Percentiles rank a stretch among this genome's conserved stretches.
These are phyloP conservation scores for Tieghemostelium lacteum DNA, from an alignment of 78 protist species.

Conservation along the genomic window DNA sequence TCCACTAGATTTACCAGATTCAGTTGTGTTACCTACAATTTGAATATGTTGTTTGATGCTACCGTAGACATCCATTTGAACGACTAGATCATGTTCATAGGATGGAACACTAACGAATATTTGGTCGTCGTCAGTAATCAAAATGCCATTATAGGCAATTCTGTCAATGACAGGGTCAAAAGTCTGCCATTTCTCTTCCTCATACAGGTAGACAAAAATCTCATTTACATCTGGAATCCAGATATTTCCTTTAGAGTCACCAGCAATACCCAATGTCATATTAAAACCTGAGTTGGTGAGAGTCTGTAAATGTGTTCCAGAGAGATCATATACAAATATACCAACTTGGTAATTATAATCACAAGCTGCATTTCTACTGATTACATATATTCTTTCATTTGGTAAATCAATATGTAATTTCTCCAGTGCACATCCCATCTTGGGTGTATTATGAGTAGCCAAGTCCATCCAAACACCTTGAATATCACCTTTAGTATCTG, in stretches of 20 bases:
- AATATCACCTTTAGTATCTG: slow-evolving; percentile 3
- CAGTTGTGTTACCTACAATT: slow-evolving; percentile 12
- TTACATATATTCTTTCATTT: slow-evolving; percentile 22
- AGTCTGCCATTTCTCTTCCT: not conserved
- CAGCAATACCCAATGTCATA: slow-evolving; percentile 22
- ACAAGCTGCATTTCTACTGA: slow-evolving; percentile 25
- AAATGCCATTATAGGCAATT: slow-evolving; percentile 57
- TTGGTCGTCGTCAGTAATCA: not conserved
- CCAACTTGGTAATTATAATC: slow-evolving; percentile 17
- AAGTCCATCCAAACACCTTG: slow-evolving; percentile 40
- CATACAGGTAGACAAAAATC: slow-evolving; percentile 8
- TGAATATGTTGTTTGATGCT: not conserved
- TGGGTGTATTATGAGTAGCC: not conserved
- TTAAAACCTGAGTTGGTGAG: slow-evolving; percentile 6
- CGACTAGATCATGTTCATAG: slow-evolving; percentile 9
- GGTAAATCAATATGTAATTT: slow-evolving; percentile 33
- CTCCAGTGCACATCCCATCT: slow-evolving; percentile 23
- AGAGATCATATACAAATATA: slow-evolving; percentile 38
- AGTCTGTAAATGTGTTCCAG: not conserved
- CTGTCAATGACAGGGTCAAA: slow-evolving; percentile 8
- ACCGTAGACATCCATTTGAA: slow-evolving; percentile 17
- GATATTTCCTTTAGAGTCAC: slow-evolving; percentile 30
- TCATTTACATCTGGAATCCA: slow-evolving; percentile 39
- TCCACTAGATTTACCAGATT: not conserved
- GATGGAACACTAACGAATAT: slow-evolving; percentile 38